A percentile compares a stretch with the other conserved stretches of the same genome.
Evolutionary conservation across 164 flowering plant species (phyloP).

Genomic region (Annona cherimola): DNA sequence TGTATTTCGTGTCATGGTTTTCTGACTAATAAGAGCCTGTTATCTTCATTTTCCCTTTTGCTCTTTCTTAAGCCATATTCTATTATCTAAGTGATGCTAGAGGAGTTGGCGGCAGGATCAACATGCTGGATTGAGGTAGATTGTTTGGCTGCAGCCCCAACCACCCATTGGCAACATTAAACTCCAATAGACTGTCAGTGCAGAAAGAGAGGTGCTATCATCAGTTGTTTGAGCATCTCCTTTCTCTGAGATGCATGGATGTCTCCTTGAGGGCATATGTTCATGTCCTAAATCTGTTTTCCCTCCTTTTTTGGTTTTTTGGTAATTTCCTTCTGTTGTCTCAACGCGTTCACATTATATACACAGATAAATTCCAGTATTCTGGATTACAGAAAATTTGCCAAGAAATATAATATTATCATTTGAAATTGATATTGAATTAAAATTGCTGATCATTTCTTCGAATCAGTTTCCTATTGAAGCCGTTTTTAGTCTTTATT

Average conservation of each 20-base stretch:
- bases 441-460: too few relatives aligned
- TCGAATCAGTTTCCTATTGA: too few relatives aligned
- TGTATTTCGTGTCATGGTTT: neutral
- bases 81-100: neutral
- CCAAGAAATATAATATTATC: too few relatives aligned
- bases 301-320: too few relatives aligned
- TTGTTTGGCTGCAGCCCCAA: neutral
- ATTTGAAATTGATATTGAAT: too few relatives aligned
- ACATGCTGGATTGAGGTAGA: neutral
- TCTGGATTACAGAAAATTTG: too few relatives aligned
- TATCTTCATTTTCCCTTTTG: neutral
- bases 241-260: neutral
- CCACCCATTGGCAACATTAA: neutral
- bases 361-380: neutral
- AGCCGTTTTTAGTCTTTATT: too few relatives aligned
- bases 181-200: neutral
- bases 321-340: neutral
- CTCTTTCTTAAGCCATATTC: neutral
- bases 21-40: neutral
- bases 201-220: neutral
- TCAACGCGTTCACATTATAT: neutral
- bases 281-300: neutral
- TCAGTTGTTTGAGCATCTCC: neutral
- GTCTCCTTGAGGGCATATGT: neutral
- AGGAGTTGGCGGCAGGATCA: neutral